These are phyloP conservation scores for Craspedostauros australis DNA, from an alignment of 108 stramenopile species.

Conservation along the genomic window DNA sequence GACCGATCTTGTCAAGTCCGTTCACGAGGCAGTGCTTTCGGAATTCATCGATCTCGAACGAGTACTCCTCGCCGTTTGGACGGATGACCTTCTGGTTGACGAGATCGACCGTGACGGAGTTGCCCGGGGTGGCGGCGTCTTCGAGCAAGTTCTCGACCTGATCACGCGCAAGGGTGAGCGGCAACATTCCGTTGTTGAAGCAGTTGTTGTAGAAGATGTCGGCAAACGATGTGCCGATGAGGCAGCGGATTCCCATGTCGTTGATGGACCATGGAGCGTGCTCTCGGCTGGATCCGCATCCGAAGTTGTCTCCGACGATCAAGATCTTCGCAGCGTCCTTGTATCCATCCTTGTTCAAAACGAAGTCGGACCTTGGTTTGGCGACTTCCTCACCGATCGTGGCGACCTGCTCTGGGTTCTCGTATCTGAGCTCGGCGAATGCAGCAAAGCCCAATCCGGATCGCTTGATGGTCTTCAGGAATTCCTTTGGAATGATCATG, in stretches of 20 bases:
- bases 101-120: slow-evolving; percentile 82
- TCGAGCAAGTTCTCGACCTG: slow-evolving; percentile 69
- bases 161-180: slow-evolving; percentile 67
- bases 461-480: slow-evolving; percentile 93
- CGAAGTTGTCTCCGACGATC: slow-evolving; percentile 92
- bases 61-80: slow-evolving; percentile 68
- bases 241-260: slow-evolving; percentile 87
- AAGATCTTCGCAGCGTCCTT: slow-evolving; percentile 62
- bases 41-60: slow-evolving; percentile 88
- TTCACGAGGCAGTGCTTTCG: slow-evolving; percentile 85
- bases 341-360: slow-evolving; percentile 85
- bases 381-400: slow-evolving; percentile 80
- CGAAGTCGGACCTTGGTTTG: slow-evolving; percentile 59
- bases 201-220: slow-evolving; percentile 98
- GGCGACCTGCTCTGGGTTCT: slow-evolving; percentile 84
- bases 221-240: slow-evolving; percentile 89
- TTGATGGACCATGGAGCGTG: slow-evolving; percentile 95
- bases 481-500: slow-evolving; percentile 96
- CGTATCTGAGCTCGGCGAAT: slow-evolving; percentile 88
- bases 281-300: slow-evolving; percentile 87
- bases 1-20: slow-evolving; percentile 92
- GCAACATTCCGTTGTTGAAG: slow-evolving; percentile 96
- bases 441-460: slow-evolving; percentile 89
- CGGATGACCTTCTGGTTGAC: slow-evolving; percentile 82
- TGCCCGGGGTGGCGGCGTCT: slow-evolving; percentile 66